These are phyloP conservation scores for Babesia ovata DNA, from an alignment of 169 alveolate species.

Conservation along the genomic window DNA sequence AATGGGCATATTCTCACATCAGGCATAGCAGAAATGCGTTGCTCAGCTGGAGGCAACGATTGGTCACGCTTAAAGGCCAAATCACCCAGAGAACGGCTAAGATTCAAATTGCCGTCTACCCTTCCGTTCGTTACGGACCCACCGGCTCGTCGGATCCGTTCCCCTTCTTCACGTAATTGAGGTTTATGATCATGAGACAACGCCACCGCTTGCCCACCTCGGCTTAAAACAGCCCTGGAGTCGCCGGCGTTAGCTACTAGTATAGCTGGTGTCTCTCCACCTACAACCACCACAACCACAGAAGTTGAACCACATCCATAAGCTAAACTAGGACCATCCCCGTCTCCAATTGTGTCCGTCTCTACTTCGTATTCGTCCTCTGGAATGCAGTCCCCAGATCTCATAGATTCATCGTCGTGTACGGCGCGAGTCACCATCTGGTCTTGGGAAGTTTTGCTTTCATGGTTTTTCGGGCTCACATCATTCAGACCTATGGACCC, in stretches of 20 bases:
- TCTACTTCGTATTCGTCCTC: constrained; percentile 31
- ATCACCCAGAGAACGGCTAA: constrained; percentile 97
- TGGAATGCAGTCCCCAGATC: constrained; percentile 21
- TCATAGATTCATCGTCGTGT: constrained; percentile 13
- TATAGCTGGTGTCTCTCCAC: constrained; percentile 72
- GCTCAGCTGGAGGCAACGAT: constrained; percentile 86
- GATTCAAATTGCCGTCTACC: constrained; percentile 94
- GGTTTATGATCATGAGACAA: constrained; percentile 98
- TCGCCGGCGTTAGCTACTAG: constrained; percentile 99
- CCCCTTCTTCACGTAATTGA: constrained; percentile 89
- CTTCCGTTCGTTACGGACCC: constrained; percentile 94
- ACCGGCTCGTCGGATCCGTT: constrained; percentile 92
- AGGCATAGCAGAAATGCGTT: constrained; percentile 93
- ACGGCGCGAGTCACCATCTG: constrained; percentile 9
- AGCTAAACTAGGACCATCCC: constrained; percentile 71
- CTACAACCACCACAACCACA: constrained; percentile 83
- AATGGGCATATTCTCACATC: constrained; percentile 87
- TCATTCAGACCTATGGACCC: constrained; percentile 19
- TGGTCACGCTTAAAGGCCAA: constrained; percentile 90
- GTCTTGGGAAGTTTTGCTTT: background rate
- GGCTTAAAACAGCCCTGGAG: constrained; percentile 94
- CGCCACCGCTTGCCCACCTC: constrained; percentile 89
- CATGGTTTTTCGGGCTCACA: constrained; percentile 7
- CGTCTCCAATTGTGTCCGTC: constrained; percentile 6
- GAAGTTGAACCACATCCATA: constrained; percentile 89